Conservation (phyloP, 2,329 filamentous ascomycete species). For the Chrysoporthe puriensis region DNA sequence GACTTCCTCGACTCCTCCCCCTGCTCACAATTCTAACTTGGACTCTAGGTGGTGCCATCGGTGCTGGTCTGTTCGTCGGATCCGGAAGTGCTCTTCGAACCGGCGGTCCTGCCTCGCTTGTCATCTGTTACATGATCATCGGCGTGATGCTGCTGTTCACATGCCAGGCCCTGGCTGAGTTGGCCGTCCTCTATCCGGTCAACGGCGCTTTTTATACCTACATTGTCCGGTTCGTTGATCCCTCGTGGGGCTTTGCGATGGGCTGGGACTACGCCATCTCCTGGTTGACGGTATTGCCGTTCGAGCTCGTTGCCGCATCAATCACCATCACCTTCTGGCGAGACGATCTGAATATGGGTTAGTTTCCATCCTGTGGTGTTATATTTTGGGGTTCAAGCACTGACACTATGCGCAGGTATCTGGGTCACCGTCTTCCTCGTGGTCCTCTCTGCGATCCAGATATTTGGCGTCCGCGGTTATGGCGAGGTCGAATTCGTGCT, state of each 20-base stretch:
- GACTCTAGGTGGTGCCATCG: slow-evolving; percentile 46
- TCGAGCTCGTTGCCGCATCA: slow-evolving; percentile 58
- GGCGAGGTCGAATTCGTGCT: slow-evolving; percentile 64
- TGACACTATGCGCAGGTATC: slow-evolving; percentile 36
- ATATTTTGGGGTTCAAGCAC: neutral
- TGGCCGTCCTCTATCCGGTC: slow-evolving; percentile 63
- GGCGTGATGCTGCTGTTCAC: slow-evolving; percentile 63
- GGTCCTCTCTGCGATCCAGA: slow-evolving; percentile 52
- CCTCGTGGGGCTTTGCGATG: slow-evolving; percentile 59
- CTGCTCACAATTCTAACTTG: slow-evolving; percentile 1
- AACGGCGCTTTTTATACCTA: slow-evolving; percentile 68
- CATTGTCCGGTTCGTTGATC: slow-evolving; percentile 63
- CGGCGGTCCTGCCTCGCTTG: slow-evolving; percentile 60
- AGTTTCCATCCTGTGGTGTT: neutral
- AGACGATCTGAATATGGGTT: slow-evolving; percentile 49
- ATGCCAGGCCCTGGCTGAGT: slow-evolving; percentile 62
- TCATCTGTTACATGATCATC: slow-evolving; percentile 58
- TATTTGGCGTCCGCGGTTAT: slow-evolving; percentile 62
- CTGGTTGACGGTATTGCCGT: slow-evolving; percentile 55
- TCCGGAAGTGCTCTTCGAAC: slow-evolving; percentile 62
- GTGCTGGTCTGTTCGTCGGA: slow-evolving; percentile 70
- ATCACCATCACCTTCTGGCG: slow-evolving; percentile 60
- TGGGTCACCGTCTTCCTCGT: slow-evolving; percentile 62
- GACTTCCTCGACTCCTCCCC: slow-evolving; percentile 14
- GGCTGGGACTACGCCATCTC: slow-evolving; percentile 57